Evolutionary conservation across 495 filamentous ascomycete genomes (phyloP).

Genomic region (Aspergillus coremiiformis): DNA sequence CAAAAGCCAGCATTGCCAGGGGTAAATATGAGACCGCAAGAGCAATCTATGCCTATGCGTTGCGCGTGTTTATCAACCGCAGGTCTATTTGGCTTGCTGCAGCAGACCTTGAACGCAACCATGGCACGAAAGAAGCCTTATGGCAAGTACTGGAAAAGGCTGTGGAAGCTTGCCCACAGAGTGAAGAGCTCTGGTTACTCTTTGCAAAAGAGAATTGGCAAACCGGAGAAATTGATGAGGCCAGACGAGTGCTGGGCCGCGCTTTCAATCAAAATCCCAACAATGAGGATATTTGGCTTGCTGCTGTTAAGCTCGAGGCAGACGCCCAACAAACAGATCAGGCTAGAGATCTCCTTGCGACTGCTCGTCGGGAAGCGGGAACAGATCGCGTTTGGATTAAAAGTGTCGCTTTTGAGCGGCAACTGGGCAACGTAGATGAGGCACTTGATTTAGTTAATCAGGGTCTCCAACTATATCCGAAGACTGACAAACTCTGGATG

Average conservation of each 20-base stretch:
- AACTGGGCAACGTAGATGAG: conserved; percentile 66
- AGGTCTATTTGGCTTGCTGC: conserved; percentile 81
- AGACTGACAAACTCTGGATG: conserved; percentile 88
- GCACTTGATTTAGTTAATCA: conserved; percentile 82
- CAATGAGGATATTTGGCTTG: conserved; percentile 95
- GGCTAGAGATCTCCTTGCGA: conserved; percentile 70
- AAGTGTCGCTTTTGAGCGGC: conserved; percentile 83
- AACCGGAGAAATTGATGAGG: conserved; percentile 74
- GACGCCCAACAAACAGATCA: conserved; percentile 73
- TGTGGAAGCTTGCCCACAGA: conserved; percentile 83
- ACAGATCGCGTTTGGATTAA: conserved; percentile 98
- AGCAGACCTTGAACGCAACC: conserved; percentile 83
- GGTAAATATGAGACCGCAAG: conserved; percentile 83
- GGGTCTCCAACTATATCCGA: conserved; percentile 81
- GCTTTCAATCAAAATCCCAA: conserved; percentile 91
- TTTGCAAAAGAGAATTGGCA: conserved; percentile 92
- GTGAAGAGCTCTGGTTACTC: conserved; percentile 91
- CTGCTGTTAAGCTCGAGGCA: conserved; percentile 90
- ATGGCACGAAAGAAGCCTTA: conserved; percentile 76
- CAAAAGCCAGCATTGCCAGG: conserved; percentile 64
- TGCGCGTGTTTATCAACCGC: conserved; percentile 78
- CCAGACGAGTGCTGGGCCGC: conserved; percentile 69
- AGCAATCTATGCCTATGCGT: conserved; percentile 85
- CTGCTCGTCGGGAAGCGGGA: conserved; percentile 75
- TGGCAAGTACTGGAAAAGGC: conserved; percentile 86